Percentiles rank a stretch among this genome's conserved stretches.
These are phyloP conservation scores for Lichina pygmaea DNA, from an alignment of 495 filamentous ascomycete species.

Conservation along the genomic window DNA sequence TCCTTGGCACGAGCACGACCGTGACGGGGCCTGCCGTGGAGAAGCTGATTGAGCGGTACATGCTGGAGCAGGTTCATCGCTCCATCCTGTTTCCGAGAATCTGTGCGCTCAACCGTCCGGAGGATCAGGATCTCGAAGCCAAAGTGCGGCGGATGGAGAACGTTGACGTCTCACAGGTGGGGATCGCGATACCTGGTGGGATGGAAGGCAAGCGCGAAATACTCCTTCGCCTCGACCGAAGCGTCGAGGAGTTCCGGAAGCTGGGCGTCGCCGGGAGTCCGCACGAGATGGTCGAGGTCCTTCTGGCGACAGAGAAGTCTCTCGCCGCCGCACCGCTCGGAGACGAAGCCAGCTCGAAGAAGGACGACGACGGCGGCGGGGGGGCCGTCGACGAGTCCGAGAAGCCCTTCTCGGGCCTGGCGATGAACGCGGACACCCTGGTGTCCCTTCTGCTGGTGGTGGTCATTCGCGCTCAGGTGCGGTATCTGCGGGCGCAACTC, in stretches of 20 bases:
- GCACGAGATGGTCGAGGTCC: constrained; percentile 79
- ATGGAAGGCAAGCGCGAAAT: constrained; percentile 44
- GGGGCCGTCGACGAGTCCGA: constrained; percentile 22
- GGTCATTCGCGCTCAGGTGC: constrained; percentile 73
- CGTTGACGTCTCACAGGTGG: constrained; percentile 85
- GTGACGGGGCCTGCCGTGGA: constrained; percentile 82
- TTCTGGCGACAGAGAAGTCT: constrained; percentile 67
- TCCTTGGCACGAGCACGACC: constrained; percentile 78
- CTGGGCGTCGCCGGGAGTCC: constrained; percentile 64
- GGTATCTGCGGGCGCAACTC: constrained; percentile 65
- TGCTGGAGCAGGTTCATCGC: constrained; percentile 81
- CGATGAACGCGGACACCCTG: constrained; percentile 85
- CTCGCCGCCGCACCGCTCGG: constrained; percentile 24
- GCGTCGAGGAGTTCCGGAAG: constrained; percentile 72
- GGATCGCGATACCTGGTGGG: constrained; percentile 55
- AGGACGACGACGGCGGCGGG: constrained; percentile 4
- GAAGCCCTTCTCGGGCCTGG: constrained; percentile 34
- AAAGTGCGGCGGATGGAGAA: constrained; percentile 79
- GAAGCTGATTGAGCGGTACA: constrained; percentile 79
- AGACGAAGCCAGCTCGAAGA: background rate
- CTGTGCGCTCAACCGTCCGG: constrained; percentile 44
- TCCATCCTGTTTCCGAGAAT: constrained; percentile 60
- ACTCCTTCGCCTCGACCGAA: constrained; percentile 38
- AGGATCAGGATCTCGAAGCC: constrained; percentile 76
- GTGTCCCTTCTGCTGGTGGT: constrained; percentile 82